Conservation (phyloP, 208 protist species). For the Crithidia bombi region DNA sequence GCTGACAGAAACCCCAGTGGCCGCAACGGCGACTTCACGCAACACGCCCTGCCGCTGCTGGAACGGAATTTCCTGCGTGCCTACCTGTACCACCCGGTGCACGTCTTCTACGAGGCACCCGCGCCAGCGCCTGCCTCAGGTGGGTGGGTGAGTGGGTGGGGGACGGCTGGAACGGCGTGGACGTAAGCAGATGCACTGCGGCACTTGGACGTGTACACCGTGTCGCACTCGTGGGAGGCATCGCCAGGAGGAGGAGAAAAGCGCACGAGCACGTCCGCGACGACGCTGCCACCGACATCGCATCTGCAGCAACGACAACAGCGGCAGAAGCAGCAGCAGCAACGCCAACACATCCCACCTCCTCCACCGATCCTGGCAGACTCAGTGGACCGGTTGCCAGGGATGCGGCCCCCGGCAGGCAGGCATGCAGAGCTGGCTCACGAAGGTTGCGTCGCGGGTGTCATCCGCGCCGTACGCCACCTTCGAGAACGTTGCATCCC, state of each 20-base stretch:
- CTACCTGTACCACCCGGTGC: slow-evolving; percentile 20
- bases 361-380: slow-evolving; percentile 20
- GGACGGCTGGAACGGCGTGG: slow-evolving; percentile 2
- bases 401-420: slow-evolving; percentile 3
- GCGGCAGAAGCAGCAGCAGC: neutral
- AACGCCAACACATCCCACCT: neutral
- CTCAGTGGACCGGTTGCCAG: neutral
- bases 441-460: neutral
- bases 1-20: neutral
- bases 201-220: slow-evolving; percentile 24
- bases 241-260: too few relatives aligned
- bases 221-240: neutral
- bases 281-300: too few relatives aligned
- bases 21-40: neutral
- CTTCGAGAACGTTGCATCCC: slow-evolving; percentile 20
- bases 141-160: neutral
- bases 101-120: slow-evolving; percentile 20
- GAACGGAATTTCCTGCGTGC: slow-evolving; percentile 4
- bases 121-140: neutral
- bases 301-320: neutral
- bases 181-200: slow-evolving; percentile 12
- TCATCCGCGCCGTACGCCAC: slow-evolving; percentile 26
- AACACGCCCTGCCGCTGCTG: slow-evolving; percentile 18
- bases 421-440: neutral
- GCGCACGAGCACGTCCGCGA: too few relatives aligned